These are phyloP conservation scores for Fusarium phyllophilum DNA, from an alignment of 2,329 filamentous ascomycete genomes.

Conservation along the genomic window DNA sequence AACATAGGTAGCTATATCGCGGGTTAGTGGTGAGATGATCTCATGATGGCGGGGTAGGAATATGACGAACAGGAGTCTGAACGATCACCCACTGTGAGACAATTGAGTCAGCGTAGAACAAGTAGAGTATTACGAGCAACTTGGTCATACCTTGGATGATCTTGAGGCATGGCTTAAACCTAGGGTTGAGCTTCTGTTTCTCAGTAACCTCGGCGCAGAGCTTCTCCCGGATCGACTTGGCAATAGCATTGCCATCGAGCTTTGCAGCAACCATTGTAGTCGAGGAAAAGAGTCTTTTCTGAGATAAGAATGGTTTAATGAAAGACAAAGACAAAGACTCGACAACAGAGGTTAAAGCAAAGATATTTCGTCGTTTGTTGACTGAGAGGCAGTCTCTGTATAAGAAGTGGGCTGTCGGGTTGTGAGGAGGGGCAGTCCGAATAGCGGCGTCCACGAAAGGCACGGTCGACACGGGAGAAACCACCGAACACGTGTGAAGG, in stretches of 20 bases:
- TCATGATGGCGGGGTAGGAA: conserved; percentile 37
- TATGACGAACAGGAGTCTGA: conserved; percentile 80
- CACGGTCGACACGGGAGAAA: conserved; percentile 38
- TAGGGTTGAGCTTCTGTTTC: conserved; percentile 83
- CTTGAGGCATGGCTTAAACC: conserved; percentile 89
- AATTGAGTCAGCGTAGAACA: conserved; percentile 38
- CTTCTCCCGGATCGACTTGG: conserved; percentile 86
- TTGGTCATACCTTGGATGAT: conserved; percentile 85
- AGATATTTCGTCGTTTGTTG: conserved; percentile 24
- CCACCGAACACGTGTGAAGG: conserved; percentile 39
- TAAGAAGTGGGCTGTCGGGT: conserved; percentile 33
- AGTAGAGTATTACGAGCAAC: conserved; percentile 7
- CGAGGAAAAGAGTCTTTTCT: conserved; percentile 54
- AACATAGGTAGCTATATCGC: conserved; percentile 85
- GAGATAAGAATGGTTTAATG: conserved; percentile 4
- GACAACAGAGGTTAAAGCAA: conserved; percentile 25
- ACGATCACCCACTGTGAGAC: conserved; percentile 80
- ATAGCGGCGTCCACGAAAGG: conserved; percentile 27
- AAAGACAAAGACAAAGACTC: conserved; percentile 22
- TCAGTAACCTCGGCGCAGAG: conserved; percentile 83
- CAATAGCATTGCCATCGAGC: conserved; percentile 96
- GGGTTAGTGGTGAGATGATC: conserved; percentile 33
- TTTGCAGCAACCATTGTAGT: conserved; percentile 85
- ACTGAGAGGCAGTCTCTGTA: conserved; percentile 28
- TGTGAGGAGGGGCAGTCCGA: conserved; percentile 41